Base-by-base conservation (phyloP, 176 grass and related monocot species). In the Puccinellia tenuiflora region DNA sequence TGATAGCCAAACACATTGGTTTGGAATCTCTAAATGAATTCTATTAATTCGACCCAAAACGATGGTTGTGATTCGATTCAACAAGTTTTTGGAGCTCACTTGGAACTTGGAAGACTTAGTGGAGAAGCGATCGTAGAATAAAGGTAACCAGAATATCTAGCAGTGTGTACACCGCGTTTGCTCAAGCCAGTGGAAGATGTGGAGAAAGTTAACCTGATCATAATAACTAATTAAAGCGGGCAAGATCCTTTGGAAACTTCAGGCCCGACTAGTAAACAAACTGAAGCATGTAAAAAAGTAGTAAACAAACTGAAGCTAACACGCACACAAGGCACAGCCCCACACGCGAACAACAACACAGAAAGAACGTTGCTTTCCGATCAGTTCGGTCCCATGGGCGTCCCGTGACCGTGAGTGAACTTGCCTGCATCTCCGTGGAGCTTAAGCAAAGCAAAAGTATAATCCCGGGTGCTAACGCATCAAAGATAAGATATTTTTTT, bases 311-410 rank as follows among this genome's bases (percentile, higher is more conserved):
- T 2, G 0, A 64, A 34, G 2, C 9, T 51, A 0, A 73, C 52
- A 47, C 46, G 76, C 21, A 29, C 29, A 37, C 63, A 21, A 67
- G 63, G 31, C 18, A 28, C 53, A 14, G 9, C 26, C 24, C 11
- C 17, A 18, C 31, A 64, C 75, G 54, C 9, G 31, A 38, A 29
- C 65, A 71, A 24, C 53, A 4, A 2, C 81, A 56, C 55, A 79
- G 16, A 74, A 81, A 60, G 59, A 68, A 39, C 55, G 30, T 85
- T 62, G 87, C 61, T 89, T 51, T 89, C 87, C n/a, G 61, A 50
- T 45, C 13, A 28, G 73, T 78, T 48, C 16, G 39, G 38, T 25
- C 11, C 25, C 87, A 89, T 15, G 70, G 70, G 31, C 50, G 51
- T 69, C 77, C 33, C 51, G 77, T 85, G 82, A 89, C n/a, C n/a